phyloP scores from a whole-genome alignment of 768 basidiomycete species.

The Auricularia sp. region DNA sequence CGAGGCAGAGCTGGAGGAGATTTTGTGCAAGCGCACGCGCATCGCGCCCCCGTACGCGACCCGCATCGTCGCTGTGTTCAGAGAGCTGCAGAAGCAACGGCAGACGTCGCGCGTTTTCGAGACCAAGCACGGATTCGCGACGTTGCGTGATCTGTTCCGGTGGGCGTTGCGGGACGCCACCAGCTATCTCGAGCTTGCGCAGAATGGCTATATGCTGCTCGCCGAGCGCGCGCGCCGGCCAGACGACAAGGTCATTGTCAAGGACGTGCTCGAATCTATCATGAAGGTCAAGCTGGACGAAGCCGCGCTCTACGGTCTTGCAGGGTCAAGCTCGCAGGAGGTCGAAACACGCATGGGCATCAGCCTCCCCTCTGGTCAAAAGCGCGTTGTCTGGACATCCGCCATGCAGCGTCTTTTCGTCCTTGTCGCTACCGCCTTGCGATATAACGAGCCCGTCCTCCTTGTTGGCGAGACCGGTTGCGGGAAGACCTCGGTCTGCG shows the following conservation, averaged over 20 bases:
- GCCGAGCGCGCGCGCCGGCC: slow-evolving; percentile 78
- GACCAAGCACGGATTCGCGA: slow-evolving; percentile 94
- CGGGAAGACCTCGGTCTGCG: slow-evolving; percentile 96
- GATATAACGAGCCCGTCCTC: slow-evolving; percentile 87
- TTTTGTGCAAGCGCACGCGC: slow-evolving; percentile 82
- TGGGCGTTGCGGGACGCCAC: slow-evolving; percentile 91
- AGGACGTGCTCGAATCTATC: slow-evolving; percentile 81
- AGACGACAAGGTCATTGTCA: slow-evolving; percentile 84
- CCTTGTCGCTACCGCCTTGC: slow-evolving; percentile 74
- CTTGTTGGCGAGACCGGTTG: slow-evolving; percentile 96
- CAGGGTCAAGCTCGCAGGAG: slow-evolving; percentile 28
- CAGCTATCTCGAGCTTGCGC: slow-evolving; percentile 85
- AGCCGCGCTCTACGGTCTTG: slow-evolving; percentile 51
- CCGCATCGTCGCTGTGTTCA: slow-evolving; percentile 85
- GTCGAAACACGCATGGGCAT: slow-evolving; percentile 45
- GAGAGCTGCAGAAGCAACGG: slow-evolving; percentile 83
- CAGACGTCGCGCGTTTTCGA: slow-evolving; percentile 91
- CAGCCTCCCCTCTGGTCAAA: slow-evolving; percentile 32
- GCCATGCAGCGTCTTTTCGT: slow-evolving; percentile 88
- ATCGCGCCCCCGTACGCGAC: slow-evolving; percentile 93
- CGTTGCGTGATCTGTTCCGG: slow-evolving; percentile 90
- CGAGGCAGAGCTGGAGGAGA: slow-evolving; percentile 83
- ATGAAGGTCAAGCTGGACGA: slow-evolving; percentile 85
- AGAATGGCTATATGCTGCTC: slow-evolving; percentile 95
- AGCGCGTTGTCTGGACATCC: slow-evolving; percentile 74